These are phyloP conservation scores for Otatea glauca DNA, from an alignment of 176 grass and related monocot genomes.

Conservation along the genomic window DNA sequence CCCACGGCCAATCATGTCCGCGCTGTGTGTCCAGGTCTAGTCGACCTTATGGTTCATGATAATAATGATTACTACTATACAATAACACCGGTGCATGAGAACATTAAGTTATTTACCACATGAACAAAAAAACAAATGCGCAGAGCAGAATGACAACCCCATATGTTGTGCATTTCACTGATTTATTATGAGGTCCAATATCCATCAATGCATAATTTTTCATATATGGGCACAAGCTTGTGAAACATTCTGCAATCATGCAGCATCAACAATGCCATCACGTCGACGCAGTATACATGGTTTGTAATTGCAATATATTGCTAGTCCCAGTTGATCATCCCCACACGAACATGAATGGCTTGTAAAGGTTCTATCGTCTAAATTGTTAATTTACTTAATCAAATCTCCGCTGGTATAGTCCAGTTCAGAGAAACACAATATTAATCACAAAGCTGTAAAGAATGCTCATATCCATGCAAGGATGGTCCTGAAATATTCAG, in stretches of 20 bases:
- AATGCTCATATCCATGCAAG: neutral
- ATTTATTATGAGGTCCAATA: slow-evolving; percentile 26
- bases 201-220: neutral
- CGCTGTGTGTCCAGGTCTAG: too few relatives aligned
- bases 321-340: neutral
- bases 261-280: slow-evolving; percentile 28
- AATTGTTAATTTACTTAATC: neutral
- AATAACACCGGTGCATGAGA: neutral
- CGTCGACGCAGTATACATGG: slow-evolving; percentile 27
- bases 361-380: neutral
- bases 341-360: neutral
- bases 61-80: neutral
- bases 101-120: slow-evolving; percentile 39
- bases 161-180: slow-evolving; percentile 6
- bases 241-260: slow-evolving; percentile 46
- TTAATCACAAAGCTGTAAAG: neutral
- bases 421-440: slow-evolving; percentile 8
- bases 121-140: slow-evolving; percentile 31
- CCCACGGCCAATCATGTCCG: too few relatives aligned
- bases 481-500: slow-evolving; percentile 22
- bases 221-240: neutral
- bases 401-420: neutral
- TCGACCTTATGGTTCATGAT: neutral
- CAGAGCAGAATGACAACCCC: slow-evolving; percentile 12
- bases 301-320: slow-evolving; percentile 2